Evolutionary conservation across 352 stramenopile genomes (phyloP).

Genomic region (Saprolegnia parasitica): DNA sequence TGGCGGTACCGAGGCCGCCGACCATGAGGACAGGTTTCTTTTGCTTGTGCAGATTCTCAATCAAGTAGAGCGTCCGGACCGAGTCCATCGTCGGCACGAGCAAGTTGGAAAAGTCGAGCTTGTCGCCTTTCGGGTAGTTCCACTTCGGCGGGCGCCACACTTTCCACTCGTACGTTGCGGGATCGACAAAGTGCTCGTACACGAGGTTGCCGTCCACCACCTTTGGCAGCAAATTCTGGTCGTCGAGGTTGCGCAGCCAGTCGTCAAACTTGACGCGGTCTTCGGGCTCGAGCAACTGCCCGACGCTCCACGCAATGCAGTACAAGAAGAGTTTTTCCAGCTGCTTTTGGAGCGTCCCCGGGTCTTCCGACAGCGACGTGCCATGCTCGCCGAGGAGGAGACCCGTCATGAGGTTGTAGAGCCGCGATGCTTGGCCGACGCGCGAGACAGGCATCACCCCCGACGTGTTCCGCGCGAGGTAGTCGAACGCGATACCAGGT

Average conservation of each 20-base stretch:
- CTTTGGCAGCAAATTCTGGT: constrained; percentile 89
- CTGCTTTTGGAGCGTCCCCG: constrained; percentile 61
- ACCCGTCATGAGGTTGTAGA: constrained; percentile 88
- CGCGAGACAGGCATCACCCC: constrained; percentile 93
- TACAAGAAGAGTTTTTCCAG: constrained; percentile 97
- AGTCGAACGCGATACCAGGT: constrained; percentile 94
- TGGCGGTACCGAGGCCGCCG: constrained; percentile 95
- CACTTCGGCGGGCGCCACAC: constrained; percentile 93
- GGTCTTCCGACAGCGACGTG: constrained; percentile 58
- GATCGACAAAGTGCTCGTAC: constrained; percentile 93
- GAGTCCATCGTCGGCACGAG: constrained; percentile 98
- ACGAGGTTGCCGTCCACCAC: constrained; percentile 83
- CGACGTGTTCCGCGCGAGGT: constrained; percentile 90
- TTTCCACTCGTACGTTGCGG: constrained; percentile 91
- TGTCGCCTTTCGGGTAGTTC: constrained; percentile 92
- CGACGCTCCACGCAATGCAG: constrained; percentile 95
- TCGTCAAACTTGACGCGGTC: constrained; percentile 95
- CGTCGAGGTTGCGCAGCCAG: constrained; percentile 92
- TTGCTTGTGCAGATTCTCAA: constrained; percentile 91
- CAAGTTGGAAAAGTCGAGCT: constrained; percentile 97
- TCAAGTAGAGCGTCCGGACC: constrained; percentile 91
- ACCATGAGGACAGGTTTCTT: constrained; percentile 94
- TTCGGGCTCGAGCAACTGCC: constrained; percentile 93
- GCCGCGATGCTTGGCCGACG: constrained; percentile 70
- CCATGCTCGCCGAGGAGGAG: constrained; percentile 84